Conservation (phyloP, 164 flowering plant species). For the Aristolochia californica region DNA sequence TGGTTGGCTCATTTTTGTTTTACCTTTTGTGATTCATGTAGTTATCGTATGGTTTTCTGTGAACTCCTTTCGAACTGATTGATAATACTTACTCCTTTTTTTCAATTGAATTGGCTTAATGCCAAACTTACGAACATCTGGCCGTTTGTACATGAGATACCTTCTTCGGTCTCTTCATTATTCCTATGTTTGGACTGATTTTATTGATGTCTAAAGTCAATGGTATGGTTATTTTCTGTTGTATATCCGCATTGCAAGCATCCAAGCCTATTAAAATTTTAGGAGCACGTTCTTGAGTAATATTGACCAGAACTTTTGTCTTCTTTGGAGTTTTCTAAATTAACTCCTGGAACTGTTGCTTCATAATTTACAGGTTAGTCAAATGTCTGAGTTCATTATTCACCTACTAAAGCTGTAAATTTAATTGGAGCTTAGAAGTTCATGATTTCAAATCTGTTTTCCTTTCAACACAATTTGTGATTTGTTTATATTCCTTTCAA, state of each 20-base stretch:
- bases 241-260: constrained; percentile 30
- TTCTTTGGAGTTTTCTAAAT: constrained; percentile 74
- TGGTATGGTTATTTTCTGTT: background rate
- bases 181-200: background rate
- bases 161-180: too few species aligned
- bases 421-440: too few species aligned
- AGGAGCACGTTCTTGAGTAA: constrained; percentile 80
- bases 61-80: background rate
- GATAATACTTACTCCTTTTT: constrained; percentile 1
- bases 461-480: too few species aligned
- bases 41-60: background rate
- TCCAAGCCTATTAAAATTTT: constrained; percentile 73
- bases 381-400: background rate
- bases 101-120: constrained; percentile 90
- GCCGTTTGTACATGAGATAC: constrained; percentile 92
- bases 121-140: constrained; percentile 73
- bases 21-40: too few species aligned
- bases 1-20: constrained; percentile 8
- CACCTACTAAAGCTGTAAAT: too few species aligned
- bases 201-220: background rate
- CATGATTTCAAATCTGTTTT: too few species aligned
- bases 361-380: constrained; percentile 93
- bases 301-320: constrained; percentile 65
- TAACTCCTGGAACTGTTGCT: constrained; percentile 97
- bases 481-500: too few species aligned